Evolutionary conservation across 2,329 filamentous ascomycete genomes (phyloP).

Genomic region (Sporothrix pseudoabietina): DNA sequence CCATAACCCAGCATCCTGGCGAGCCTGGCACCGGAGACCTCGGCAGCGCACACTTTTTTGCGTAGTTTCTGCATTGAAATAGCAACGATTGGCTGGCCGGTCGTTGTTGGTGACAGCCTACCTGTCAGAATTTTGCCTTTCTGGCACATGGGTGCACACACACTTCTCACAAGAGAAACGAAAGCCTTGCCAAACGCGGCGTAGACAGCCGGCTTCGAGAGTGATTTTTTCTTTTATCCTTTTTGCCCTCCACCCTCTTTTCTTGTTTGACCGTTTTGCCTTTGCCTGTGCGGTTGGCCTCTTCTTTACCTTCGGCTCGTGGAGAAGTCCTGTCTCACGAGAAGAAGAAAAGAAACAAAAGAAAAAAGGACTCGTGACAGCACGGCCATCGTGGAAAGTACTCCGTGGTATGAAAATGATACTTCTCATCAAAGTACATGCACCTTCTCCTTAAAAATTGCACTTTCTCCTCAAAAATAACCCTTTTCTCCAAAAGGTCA

Average conservation of each 20-base stretch:
- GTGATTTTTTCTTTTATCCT: background rate
- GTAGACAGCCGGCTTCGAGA: background rate
- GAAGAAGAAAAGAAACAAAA: background rate
- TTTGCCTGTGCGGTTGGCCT: background rate
- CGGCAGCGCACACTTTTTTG: background rate
- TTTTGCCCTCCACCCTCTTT: background rate
- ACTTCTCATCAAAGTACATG: background rate
- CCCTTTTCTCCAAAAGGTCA: background rate
- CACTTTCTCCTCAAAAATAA: background rate
- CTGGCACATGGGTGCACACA: background rate
- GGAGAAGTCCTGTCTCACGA: background rate
- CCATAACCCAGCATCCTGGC: background rate
- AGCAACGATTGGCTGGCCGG: background rate
- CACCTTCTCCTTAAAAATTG: too few species aligned
- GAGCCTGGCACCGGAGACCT: background rate
- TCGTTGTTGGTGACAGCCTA: background rate
- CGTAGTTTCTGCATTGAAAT: background rate
- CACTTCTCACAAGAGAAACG: background rate
- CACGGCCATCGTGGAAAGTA: background rate
- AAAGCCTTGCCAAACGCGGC: constrained; percentile 7
- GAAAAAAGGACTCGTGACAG: background rate
- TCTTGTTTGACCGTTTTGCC: background rate
- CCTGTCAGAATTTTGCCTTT: background rate
- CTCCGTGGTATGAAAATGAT: too few species aligned
- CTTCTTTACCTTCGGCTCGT: background rate